Evolutionary conservation across 140 eudicot genomes (phyloP).

Genomic region (Ambrosia hybrid): DNA sequence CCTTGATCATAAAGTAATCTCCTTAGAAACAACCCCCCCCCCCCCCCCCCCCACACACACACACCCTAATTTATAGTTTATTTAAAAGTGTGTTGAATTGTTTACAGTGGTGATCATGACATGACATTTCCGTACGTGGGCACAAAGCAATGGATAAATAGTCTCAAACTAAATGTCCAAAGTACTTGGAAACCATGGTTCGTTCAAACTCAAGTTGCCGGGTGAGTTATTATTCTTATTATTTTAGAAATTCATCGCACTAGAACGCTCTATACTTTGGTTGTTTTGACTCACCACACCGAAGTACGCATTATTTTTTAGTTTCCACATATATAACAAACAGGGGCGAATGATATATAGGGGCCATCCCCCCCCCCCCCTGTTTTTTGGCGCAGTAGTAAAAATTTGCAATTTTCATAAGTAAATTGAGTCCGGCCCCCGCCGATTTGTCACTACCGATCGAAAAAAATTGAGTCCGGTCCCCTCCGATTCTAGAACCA

Average conservation of each 20-base stretch:
- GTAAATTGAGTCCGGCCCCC: no score
- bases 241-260: background rate
- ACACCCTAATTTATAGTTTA: background rate
- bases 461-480: no score
- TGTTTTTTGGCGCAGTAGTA: no score
- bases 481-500: no score
- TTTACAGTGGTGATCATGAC: slow-evolving; percentile 63
- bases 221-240: slow-evolving; percentile 34
- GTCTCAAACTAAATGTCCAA: slow-evolving; percentile 32
- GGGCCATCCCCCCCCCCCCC: no score
- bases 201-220: slow-evolving; percentile 45
- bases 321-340: no score
- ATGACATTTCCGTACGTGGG: slow-evolving; percentile 47
- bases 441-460: no score
- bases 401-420: no score
- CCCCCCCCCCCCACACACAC: background rate
- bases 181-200: slow-evolving; percentile 58
- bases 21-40: background rate
- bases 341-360: no score
- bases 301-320: no score
- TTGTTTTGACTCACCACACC: background rate
- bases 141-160: slow-evolving; percentile 42
- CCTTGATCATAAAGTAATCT: slow-evolving; percentile 36
- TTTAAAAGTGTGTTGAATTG: background rate
- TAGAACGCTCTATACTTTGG: background rate